Conservation (phyloP, 345 rosid species). For the Hypericum perforatum region DNA sequence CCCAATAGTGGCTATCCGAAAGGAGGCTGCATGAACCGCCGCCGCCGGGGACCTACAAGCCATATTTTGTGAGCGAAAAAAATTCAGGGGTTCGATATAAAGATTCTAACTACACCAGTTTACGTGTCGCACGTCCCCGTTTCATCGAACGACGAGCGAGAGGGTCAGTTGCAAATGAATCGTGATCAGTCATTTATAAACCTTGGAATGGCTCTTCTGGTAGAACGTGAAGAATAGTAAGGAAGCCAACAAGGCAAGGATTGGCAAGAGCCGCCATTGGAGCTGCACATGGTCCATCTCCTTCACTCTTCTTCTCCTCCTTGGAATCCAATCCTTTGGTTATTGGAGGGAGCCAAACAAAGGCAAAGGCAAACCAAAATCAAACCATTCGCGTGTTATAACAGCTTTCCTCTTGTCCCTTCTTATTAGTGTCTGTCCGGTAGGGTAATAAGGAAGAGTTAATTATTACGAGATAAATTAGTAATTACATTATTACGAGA, state of each 20-base stretch:
- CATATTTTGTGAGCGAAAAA: too few species aligned
- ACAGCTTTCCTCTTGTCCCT: too few species aligned
- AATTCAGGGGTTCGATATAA: constrained; percentile 23
- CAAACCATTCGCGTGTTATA: too few species aligned
- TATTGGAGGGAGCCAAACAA: too few species aligned
- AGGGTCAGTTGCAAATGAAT: background rate
- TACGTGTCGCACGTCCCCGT: background rate
- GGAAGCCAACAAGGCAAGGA: constrained; percentile 41
- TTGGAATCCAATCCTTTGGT: too few species aligned
- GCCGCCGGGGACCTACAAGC: too few species aligned
- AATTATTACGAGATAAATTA: too few species aligned
- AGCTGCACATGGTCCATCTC: constrained; percentile 25
- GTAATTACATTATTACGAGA: too few species aligned
- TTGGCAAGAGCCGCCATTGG: constrained; percentile 47
- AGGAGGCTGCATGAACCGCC: constrained; percentile 53
- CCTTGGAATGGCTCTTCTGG: constrained; percentile 43
- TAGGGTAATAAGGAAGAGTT: too few species aligned
- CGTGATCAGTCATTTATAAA: constrained; percentile 5
- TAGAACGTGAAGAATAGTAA: constrained; percentile 28
- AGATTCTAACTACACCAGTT: background rate
- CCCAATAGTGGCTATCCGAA: constrained; percentile 57
- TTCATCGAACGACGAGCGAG: background rate
- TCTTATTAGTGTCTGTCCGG: too few species aligned
- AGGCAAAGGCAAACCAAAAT: too few species aligned
- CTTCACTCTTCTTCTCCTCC: too few species aligned